Conservation (phyloP, 768 basidiomycete species). For the Sarcodon sp. region DNA sequence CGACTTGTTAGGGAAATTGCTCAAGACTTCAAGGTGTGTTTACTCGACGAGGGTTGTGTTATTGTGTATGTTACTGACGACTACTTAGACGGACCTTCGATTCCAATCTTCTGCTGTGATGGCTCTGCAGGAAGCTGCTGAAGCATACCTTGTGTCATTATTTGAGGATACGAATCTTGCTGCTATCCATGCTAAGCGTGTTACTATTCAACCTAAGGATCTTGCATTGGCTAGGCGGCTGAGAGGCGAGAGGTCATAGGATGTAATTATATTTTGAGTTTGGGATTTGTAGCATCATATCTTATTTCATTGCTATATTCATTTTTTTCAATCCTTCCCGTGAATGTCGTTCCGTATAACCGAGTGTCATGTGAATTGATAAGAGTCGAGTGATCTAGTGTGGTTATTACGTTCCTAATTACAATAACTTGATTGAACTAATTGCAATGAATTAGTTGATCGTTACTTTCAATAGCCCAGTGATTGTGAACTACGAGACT, state of each 20-base stretch:
- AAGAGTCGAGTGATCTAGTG: too few species aligned
- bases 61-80: background rate
- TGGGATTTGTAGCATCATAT: background rate
- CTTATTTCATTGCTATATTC: too few species aligned
- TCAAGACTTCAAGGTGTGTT: constrained; percentile 46
- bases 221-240: constrained; percentile 35
- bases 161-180: constrained; percentile 38
- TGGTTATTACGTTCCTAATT: too few species aligned
- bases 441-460: too few species aligned
- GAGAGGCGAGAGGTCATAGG: constrained; percentile 30
- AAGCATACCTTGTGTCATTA: constrained; percentile 28
- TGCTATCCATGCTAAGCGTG: constrained; percentile 40
- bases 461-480: too few species aligned
- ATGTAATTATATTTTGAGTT: background rate
- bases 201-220: constrained; percentile 44
- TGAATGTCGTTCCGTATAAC: too few species aligned
- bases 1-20: constrained; percentile 53
- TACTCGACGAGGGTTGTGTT: too few species aligned
- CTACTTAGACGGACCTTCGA: constrained; percentile 34
- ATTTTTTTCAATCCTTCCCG: too few species aligned
- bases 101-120: constrained; percentile 56
- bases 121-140: constrained; percentile 49
- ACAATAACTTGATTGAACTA: too few species aligned
- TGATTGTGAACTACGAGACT: too few species aligned
- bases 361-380: too few species aligned